Evolutionary conservation across 495 filamentous ascomycete species (phyloP).

Genomic region (Tuber umbilicatum): DNA sequence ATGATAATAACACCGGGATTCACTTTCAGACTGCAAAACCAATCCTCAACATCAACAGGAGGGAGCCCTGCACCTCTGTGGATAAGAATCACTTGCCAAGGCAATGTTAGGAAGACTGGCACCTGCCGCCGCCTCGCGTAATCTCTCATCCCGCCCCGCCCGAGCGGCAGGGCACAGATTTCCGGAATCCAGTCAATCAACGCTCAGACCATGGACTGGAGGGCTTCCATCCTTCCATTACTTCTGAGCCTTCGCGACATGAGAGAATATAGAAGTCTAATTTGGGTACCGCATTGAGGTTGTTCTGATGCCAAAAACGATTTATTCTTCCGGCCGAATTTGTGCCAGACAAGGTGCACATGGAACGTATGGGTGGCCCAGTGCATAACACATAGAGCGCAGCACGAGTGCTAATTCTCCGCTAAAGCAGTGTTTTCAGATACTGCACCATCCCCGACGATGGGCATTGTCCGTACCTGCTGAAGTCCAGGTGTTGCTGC

Average conservation of each 20-base stretch:
- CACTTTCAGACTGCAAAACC: neutral
- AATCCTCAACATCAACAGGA: neutral
- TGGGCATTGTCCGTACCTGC: neutral
- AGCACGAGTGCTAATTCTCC: neutral
- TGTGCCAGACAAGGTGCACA: neutral
- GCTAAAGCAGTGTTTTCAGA: neutral
- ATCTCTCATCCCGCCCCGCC: neutral
- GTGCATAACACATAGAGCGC: neutral
- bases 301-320: neutral
- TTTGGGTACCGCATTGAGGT: neutral
- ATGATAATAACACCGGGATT: neutral
- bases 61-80: neutral
- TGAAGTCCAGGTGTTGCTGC: neutral
- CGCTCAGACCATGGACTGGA: neutral
- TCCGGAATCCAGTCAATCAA: neutral
- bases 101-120: neutral
- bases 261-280: neutral
- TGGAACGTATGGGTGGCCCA: neutral
- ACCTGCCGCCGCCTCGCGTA: conserved; percentile 2
- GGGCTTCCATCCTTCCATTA: neutral
- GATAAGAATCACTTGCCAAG: neutral
- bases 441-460: neutral
- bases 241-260: neutral
- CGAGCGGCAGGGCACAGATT: neutral
- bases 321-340: neutral